Evolutionary conservation across 2,329 filamentous ascomycete species (phyloP).

Genomic region (Pseudogymnoascus sp.): DNA sequence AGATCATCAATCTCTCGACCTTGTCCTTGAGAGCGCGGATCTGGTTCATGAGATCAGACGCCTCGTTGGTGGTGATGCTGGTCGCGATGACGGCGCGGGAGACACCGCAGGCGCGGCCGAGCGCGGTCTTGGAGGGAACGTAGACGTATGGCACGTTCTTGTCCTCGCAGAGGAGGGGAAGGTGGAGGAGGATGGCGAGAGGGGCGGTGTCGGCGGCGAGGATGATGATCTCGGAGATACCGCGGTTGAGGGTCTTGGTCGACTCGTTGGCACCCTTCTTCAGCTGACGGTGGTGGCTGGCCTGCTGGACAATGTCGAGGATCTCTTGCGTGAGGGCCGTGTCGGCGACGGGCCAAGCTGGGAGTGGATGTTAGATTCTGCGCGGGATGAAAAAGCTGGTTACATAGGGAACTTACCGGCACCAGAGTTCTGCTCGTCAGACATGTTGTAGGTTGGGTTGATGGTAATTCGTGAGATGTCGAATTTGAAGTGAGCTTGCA

Average conservation of each 20-base stretch:
- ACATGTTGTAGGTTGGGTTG: conserved; percentile 19
- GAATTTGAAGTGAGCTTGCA: conserved; percentile 25
- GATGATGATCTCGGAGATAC: conserved; percentile 82
- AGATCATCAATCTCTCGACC: conserved; percentile 93
- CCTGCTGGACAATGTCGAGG: conserved; percentile 65
- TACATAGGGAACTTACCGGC: conserved; percentile 19
- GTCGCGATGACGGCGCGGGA: conserved; percentile 78
- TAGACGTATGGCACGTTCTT: conserved; percentile 68
- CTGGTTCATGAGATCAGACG: conserved; percentile 76
- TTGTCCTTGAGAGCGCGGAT: conserved; percentile 88
- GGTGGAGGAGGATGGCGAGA: conserved; percentile 78
- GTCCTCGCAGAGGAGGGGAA: conserved; percentile 82
- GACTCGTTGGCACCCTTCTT: conserved; percentile 86
- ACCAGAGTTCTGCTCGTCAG: conserved; percentile 28
- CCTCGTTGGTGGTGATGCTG: conserved; percentile 87
- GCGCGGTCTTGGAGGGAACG: conserved; percentile 70
- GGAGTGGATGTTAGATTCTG: conserved; percentile 7
- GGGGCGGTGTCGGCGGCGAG: conserved; percentile 83
- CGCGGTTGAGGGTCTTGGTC: conserved; percentile 85
- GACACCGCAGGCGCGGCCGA: conserved; percentile 86
- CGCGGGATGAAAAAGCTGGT: not conserved
- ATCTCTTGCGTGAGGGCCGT: conserved; percentile 70
- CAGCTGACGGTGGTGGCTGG: conserved; percentile 57
- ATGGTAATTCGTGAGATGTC: not conserved
- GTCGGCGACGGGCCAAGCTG: conserved; percentile 66